phyloP scores from a whole-genome alignment of 306 rosid species.

The Cyclanthera cordifolia region DNA sequence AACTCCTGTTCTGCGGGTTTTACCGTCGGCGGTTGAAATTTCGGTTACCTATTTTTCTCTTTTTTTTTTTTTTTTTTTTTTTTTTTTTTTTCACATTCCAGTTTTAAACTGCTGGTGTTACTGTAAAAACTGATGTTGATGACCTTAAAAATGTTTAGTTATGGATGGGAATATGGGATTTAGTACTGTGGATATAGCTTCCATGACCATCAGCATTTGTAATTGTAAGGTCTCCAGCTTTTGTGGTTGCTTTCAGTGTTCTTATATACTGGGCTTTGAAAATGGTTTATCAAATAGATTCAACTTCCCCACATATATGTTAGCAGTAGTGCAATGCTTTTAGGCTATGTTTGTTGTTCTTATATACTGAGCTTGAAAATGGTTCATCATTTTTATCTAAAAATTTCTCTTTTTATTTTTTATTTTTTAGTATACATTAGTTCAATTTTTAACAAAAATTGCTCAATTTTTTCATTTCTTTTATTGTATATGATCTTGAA shows the following conservation, averaged over 20 bases:
- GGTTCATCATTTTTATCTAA: too few relatives aligned
- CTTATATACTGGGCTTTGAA: not conserved
- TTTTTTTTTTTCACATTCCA: not conserved
- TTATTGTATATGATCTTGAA: too few relatives aligned
- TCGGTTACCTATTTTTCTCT: not conserved
- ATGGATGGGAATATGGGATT: not conserved
- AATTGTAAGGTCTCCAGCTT: not conserved
- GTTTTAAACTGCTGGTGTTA: not conserved
- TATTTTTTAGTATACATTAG: too few relatives aligned
- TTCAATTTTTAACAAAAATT: too few relatives aligned
- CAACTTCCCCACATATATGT: too few relatives aligned
- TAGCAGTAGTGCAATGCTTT: too few relatives aligned
- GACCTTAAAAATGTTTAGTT: constrained; percentile 4
- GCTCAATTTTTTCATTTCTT: too few relatives aligned
- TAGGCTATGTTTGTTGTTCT: too few relatives aligned
- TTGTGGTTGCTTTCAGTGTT: not conserved
- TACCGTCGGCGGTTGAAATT: not conserved
- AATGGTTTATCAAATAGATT: too few relatives aligned
- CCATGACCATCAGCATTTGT: not conserved
- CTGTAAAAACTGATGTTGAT: not conserved
- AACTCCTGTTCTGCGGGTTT: not conserved
- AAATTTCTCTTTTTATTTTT: too few relatives aligned
- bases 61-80: not conserved
- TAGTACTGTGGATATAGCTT: not conserved
- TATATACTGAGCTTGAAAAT: too few relatives aligned